Evolutionary conservation across 768 basidiomycete genomes (phyloP).

Genomic region (Tulasnella sp.): DNA sequence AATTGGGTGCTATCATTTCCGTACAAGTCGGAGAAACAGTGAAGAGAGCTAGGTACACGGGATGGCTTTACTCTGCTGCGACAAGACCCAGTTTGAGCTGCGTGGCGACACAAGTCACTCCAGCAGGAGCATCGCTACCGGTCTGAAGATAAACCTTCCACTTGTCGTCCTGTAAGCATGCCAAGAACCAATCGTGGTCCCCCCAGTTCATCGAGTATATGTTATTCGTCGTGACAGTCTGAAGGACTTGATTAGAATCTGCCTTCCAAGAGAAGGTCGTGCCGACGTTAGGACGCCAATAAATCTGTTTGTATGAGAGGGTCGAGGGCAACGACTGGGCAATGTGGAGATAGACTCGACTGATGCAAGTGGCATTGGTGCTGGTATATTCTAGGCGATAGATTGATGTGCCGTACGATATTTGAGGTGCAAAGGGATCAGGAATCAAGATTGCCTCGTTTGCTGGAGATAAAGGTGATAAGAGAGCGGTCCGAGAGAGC

Average conservation of each 20-base stretch:
- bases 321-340: neutral
- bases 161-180: conserved; percentile 4
- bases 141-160: conserved; percentile 21
- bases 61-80: neutral
- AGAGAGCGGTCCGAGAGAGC: neutral
- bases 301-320: neutral
- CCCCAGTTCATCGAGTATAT: neutral
- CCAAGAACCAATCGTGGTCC: neutral
- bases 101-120: neutral
- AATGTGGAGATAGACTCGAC: neutral
- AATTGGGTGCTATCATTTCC: no score
- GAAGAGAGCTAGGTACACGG: neutral
- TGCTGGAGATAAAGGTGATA: neutral
- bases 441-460: neutral
- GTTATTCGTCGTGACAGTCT: neutral
- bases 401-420: neutral
- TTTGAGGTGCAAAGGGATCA: neutral
- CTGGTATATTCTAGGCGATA: neutral
- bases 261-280: neutral
- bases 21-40: no score
- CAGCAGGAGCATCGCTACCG: neutral
- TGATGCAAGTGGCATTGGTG: neutral
- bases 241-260: neutral
- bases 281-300: neutral
- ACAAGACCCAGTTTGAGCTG: conserved; percentile 11